Evolutionary conservation across 306 rosid species (phyloP).

Genomic region (Carpinus fangiana): DNA sequence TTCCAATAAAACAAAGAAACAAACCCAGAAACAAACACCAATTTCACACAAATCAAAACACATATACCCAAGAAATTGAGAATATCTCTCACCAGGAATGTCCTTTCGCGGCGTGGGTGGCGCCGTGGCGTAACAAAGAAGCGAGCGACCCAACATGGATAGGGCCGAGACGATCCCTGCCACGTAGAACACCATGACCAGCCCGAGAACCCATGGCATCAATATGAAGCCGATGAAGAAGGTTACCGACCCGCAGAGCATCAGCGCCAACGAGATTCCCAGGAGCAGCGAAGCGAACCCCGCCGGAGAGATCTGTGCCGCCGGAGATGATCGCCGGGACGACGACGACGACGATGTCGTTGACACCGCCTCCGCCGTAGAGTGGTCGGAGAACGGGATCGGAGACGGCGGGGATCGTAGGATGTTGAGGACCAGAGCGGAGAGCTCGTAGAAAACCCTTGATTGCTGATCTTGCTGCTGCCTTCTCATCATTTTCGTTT

Average conservation of each 20-base stretch:
- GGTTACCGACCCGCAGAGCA: conserved; percentile 92
- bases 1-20: not conserved
- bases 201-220: conserved; percentile 93
- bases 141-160: conserved; percentile 64
- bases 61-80: not conserved
- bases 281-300: conserved; percentile 79
- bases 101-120: conserved; percentile 59
- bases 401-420: conserved; percentile 66
- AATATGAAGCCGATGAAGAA: conserved; percentile 83
- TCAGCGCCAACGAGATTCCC: conserved; percentile 81
- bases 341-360: conserved; percentile 6
- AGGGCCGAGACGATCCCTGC: conserved; percentile 68
- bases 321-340: conserved; percentile 13
- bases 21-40: not conserved
- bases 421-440: conserved; percentile 66
- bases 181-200: conserved; percentile 67
- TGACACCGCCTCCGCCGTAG: conserved; percentile 1
- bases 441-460: conserved; percentile 62
- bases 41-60: not conserved
- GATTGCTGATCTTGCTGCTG: conserved; percentile 53
- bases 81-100: conserved; percentile 47
- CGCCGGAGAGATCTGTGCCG: conserved; percentile 64
- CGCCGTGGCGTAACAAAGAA: conserved; percentile 55
- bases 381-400: conserved; percentile 41
- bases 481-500: conserved; percentile 43